Evolutionary conservation across 1,284 basidiomycete species (phyloP).

Genomic region (Leucoagaricus sp.): DNA sequence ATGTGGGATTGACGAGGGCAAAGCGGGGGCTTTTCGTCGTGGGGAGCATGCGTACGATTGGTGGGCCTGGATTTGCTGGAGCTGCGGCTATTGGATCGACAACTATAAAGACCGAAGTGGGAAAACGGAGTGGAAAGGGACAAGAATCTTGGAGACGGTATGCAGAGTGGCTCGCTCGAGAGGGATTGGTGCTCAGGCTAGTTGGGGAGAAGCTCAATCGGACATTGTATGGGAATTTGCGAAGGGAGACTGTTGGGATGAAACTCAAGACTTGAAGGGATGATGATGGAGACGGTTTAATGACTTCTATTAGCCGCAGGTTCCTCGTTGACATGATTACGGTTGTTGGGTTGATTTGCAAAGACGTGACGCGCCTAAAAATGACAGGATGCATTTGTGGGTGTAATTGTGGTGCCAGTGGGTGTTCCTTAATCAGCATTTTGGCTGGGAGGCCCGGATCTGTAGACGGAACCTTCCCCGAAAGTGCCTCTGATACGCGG

Average conservation of each 20-base stretch:
- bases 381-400: slow-evolving; percentile 3
- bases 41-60: slow-evolving; percentile 75
- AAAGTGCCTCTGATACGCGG: too few species aligned
- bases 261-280: slow-evolving; percentile 3
- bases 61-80: slow-evolving; percentile 26
- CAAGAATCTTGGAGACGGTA: slow-evolving; percentile 62
- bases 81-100: background rate
- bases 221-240: slow-evolving; percentile 48
- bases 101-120: slow-evolving; percentile 16
- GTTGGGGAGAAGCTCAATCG: slow-evolving; percentile 43
- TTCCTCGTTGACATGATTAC: background rate
- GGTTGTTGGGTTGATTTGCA: background rate
- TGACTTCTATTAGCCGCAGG: background rate
- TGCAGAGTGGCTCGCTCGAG: slow-evolving; percentile 51
- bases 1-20: slow-evolving; percentile 87
- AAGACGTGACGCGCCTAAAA: slow-evolving; percentile 6
- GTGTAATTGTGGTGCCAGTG: too few species aligned
- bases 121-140: slow-evolving; percentile 40
- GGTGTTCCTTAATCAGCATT: too few species aligned
- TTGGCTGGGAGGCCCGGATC: too few species aligned
- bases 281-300: slow-evolving; percentile 5
- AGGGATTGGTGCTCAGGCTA: slow-evolving; percentile 53
- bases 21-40: slow-evolving; percentile 83
- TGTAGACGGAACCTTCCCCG: too few species aligned
- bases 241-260: slow-evolving; percentile 19